phyloP scores from a whole-genome alignment of 352 stramenopile genomes.

The Globisporangium perplexum region DNA sequence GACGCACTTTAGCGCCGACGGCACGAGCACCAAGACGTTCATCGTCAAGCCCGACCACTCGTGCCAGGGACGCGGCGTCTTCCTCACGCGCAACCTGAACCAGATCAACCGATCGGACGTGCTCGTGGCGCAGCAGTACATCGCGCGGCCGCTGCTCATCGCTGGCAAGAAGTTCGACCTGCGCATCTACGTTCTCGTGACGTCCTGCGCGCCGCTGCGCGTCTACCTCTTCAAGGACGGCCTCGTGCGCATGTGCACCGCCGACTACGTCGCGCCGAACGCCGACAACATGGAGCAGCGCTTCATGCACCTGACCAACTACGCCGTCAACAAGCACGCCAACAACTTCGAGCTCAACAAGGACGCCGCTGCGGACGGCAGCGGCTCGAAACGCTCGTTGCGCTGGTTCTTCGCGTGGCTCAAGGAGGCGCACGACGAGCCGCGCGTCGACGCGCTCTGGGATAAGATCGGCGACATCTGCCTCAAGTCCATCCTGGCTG shows the following conservation, averaged over 20 bases:
- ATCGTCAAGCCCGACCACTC: slow-evolving; percentile 95
- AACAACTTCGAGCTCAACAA: slow-evolving; percentile 87
- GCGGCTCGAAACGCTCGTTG: slow-evolving; percentile 83
- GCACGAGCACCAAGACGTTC: slow-evolving; percentile 89
- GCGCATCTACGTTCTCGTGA: slow-evolving; percentile 89
- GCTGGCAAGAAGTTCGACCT: slow-evolving; percentile 93
- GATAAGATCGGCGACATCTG: slow-evolving; percentile 91
- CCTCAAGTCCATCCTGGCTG: slow-evolving; percentile 91
- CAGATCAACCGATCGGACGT: slow-evolving; percentile 86
- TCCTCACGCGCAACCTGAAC: slow-evolving; percentile 89
- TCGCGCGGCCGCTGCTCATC: slow-evolving; percentile 67
- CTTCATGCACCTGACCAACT: slow-evolving; percentile 93
- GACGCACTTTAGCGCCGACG: slow-evolving; percentile 85
- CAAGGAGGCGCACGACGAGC: slow-evolving; percentile 44
- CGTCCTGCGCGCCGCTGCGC: slow-evolving; percentile 78
- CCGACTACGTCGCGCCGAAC: slow-evolving; percentile 84
- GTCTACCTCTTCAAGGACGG: slow-evolving; percentile 91
- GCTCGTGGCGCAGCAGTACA: slow-evolving; percentile 85
- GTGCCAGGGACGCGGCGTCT: slow-evolving; percentile 91
- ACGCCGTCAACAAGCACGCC: slow-evolving; percentile 89
- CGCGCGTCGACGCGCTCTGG: slow-evolving; percentile 83
- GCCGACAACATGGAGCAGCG: slow-evolving; percentile 77
- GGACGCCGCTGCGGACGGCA: slow-evolving; percentile 44
- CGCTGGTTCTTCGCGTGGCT: slow-evolving; percentile 93
- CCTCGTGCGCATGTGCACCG: slow-evolving; percentile 87